phyloP scores from a whole-genome alignment of 768 basidiomycete genomes.

The Auricularia cornea region DNA sequence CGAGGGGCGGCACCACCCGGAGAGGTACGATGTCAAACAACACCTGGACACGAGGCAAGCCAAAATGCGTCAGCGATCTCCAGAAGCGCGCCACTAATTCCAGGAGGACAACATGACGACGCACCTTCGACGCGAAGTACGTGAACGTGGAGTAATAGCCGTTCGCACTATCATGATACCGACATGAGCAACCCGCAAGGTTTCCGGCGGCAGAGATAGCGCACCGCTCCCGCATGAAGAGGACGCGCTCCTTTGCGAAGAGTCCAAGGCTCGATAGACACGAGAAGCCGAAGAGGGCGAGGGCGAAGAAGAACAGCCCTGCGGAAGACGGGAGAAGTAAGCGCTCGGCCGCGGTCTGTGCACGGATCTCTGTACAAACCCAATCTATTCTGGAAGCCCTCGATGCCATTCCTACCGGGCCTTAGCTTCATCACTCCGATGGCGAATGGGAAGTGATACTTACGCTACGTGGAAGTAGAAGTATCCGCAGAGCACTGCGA shows the following conservation, averaged over 20 bases:
- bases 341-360: background rate
- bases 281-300: slow-evolving; percentile 96
- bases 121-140: slow-evolving; percentile 89
- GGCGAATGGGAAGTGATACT: slow-evolving; percentile 16
- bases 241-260: slow-evolving; percentile 89
- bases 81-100: background rate
- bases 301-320: slow-evolving; percentile 95
- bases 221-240: slow-evolving; percentile 98
- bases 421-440: background rate
- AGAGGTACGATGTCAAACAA: slow-evolving; percentile 95
- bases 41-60: slow-evolving; percentile 38
- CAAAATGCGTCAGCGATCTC: background rate
- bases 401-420: slow-evolving; percentile 68
- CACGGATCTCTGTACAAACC: slow-evolving; percentile 33
- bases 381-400: slow-evolving; percentile 92
- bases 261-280: slow-evolving; percentile 88
- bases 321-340: slow-evolving; percentile 4
- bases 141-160: slow-evolving; percentile 97
- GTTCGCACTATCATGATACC: slow-evolving; percentile 55
- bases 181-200: background rate
- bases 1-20: slow-evolving; percentile 86
- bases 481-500: slow-evolving; percentile 80
- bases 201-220: slow-evolving; percentile 10
- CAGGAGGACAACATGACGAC: slow-evolving; percentile 3
- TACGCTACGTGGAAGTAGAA: slow-evolving; percentile 84